These are phyloP conservation scores for Ceratocystis ficicola DNA, from an alignment of 2,329 filamentous ascomycete species.

Conservation along the genomic window DNA sequence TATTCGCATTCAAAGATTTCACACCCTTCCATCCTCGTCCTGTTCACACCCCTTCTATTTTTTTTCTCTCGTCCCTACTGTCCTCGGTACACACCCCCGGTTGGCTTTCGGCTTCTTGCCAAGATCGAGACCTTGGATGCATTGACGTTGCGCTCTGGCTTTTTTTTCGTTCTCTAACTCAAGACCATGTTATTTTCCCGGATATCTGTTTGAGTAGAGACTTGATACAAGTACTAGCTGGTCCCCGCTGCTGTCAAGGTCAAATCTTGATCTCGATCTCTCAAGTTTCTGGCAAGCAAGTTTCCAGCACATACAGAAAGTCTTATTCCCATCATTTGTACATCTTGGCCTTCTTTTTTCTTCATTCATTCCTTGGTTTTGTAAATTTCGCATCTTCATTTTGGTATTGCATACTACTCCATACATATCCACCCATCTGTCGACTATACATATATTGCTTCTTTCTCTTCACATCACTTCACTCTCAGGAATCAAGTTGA, in stretches of 20 bases:
- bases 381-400: constrained; percentile 1
- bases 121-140: neutral
- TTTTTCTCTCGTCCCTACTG: neutral
- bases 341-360: constrained; percentile 3
- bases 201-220: neutral
- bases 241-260: neutral
- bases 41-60: neutral
- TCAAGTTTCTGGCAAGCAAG: constrained; percentile 12
- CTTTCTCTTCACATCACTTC: neutral
- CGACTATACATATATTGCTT: constrained; percentile 3
- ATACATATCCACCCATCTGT: neutral
- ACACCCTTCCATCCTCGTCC: neutral
- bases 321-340: constrained; percentile 6
- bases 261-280: constrained; percentile 6
- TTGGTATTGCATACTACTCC: constrained; percentile 12
- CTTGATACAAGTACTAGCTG: constrained; percentile 8
- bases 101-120: neutral
- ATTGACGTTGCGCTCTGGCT: constrained; percentile 1
- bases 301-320: neutral
- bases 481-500: constrained; percentile 1
- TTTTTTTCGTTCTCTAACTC: neutral
- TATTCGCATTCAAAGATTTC: neutral
- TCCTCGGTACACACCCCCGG: neutral
- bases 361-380: constrained; percentile 10
- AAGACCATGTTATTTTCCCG: neutral